Percentiles rank a stretch among this genome's conserved stretches.
phyloP scores from a whole-genome alignment of 108 stramenopile genomes.

The Nannochloropsis salina region DNA sequence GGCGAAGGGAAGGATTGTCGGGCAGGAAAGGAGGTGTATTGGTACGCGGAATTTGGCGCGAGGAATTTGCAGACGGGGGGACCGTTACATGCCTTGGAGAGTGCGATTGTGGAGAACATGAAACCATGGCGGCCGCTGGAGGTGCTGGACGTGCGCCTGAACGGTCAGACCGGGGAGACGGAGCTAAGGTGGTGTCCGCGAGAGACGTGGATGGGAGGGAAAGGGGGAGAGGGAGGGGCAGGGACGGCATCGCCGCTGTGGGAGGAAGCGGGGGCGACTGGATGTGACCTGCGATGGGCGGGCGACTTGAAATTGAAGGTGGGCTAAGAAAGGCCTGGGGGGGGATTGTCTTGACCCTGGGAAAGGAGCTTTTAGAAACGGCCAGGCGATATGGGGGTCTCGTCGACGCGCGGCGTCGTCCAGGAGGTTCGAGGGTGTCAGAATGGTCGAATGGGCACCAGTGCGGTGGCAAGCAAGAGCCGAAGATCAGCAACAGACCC shows the following conservation, averaged over 20 bases:
- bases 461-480: too few relatives aligned
- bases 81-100: background rate
- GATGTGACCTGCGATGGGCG: background rate
- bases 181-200: background rate
- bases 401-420: too few relatives aligned
- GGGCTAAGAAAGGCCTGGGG: background rate
- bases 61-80: background rate
- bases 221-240: background rate
- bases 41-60: conserved; percentile 8
- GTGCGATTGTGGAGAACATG: background rate
- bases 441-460: too few relatives aligned
- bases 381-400: too few relatives aligned
- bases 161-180: background rate
- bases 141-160: background rate
- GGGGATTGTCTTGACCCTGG: too few relatives aligned
- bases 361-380: too few relatives aligned
- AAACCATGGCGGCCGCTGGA: background rate
- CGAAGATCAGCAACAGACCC: too few relatives aligned
- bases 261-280: background rate
- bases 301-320: background rate
- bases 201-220: background rate
- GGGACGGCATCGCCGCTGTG: background rate
- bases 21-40: background rate
- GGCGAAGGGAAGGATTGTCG: background rate
- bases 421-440: too few relatives aligned